Percentiles rank a stretch among this genome's conserved stretches.
phyloP scores from a whole-genome alignment of 2,329 filamentous ascomycete species.

The Torrubiellomyces zombiae region DNA sequence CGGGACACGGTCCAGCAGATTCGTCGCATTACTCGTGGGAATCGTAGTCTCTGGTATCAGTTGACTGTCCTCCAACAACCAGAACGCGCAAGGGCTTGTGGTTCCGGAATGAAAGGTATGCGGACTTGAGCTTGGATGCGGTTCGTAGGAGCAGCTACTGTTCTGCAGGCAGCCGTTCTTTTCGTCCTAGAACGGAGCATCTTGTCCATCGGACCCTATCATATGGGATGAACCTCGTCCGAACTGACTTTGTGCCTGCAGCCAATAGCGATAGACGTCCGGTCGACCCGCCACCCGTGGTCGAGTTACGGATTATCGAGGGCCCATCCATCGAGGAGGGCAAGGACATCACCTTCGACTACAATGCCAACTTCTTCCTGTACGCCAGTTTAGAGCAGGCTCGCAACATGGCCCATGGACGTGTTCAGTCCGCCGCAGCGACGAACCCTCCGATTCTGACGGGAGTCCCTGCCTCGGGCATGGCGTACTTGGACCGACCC shows the following conservation, averaged over 20 bases:
- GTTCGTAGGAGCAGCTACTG: background rate
- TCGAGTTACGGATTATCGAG: conserved; percentile 76
- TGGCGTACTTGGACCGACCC: conserved; percentile 88
- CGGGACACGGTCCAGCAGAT: conserved; percentile 29
- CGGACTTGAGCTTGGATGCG: conserved; percentile 2
- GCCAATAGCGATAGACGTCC: conserved; percentile 58
- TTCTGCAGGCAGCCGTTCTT: background rate
- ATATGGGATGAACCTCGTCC: too few relatives aligned
- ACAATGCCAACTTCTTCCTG: conserved; percentile 96
- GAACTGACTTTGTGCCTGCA: conserved; percentile 7
- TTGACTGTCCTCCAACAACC: conserved; percentile 86
- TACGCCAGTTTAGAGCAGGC: conserved; percentile 83
- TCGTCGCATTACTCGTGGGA: conserved; percentile 45
- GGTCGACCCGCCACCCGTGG: conserved; percentile 86
- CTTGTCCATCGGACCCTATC: too few relatives aligned
- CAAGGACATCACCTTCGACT: conserved; percentile 68
- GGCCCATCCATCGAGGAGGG: conserved; percentile 43
- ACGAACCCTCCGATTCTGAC: conserved; percentile 72
- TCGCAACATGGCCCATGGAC: conserved; percentile 65
- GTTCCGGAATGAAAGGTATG: conserved; percentile 87
- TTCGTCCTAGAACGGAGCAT: too few relatives aligned
- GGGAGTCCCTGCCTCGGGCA: conserved; percentile 85
- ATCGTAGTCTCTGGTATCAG: conserved; percentile 63
- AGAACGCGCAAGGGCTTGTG: conserved; percentile 84
- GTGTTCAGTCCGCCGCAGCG: conserved; percentile 49